Percentiles rank a stretch among this genome's conserved stretches.
Conservation (phyloP, 805 yeast species). For the Ogataea thermomethanolica region DNA sequence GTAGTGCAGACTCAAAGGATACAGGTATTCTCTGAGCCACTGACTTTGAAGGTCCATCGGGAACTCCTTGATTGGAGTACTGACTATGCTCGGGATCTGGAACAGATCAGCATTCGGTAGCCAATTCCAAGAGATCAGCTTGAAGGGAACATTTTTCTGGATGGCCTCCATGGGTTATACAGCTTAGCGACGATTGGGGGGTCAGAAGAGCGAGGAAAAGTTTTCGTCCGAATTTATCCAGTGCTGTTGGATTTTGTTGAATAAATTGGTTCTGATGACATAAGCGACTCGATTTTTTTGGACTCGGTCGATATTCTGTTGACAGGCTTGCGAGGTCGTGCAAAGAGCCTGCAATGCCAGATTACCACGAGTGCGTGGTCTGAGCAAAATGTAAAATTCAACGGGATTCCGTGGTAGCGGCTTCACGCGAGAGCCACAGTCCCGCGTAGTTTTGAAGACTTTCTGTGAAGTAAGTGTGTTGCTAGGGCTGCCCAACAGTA, state of each 20-base stretch:
- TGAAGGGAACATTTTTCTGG: conserved; percentile 11
- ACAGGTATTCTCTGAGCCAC: conserved; percentile 33
- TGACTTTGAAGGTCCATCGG: conserved; percentile 24
- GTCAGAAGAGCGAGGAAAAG: conserved; percentile 1
- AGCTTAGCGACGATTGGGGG: no score
- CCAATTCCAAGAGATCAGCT: conserved; percentile 22
- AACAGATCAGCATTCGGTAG: conserved; percentile 28
- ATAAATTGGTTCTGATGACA: background rate
- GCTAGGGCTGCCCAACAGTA: no score
- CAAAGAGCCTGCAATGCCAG: background rate
- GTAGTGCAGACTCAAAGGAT: conserved; percentile 43
- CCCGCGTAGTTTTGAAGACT: no score
- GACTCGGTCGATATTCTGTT: background rate
- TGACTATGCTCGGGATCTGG: conserved; percentile 23
- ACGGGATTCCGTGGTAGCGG: no score
- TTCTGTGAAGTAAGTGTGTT: no score
- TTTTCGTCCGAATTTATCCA: background rate
- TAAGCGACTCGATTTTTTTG: background rate
- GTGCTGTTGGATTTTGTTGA: background rate
- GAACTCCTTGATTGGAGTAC: conserved; percentile 24
- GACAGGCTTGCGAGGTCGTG: background rate
- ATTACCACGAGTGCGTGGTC: no score
- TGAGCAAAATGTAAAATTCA: no score
- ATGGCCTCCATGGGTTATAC: conserved; percentile 3
- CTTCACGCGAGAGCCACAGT: no score